These are phyloP conservation scores for Oxalis stricta DNA, from an alignment of 441 rosid genomes.

Conservation along the genomic window DNA sequence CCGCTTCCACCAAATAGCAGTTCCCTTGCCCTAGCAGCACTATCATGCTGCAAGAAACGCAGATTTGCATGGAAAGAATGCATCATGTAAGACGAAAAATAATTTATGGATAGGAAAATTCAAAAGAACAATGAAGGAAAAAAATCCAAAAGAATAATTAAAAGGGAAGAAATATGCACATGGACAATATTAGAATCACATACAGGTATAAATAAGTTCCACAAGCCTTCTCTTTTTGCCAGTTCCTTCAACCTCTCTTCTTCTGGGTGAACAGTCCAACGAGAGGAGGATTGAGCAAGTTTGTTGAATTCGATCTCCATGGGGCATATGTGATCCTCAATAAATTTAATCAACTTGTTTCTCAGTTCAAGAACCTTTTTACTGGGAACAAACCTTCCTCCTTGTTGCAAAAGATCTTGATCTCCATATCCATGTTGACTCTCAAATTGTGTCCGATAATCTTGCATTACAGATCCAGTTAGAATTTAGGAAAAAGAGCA, in stretches of 20 bases:
- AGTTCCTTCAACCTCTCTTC: constrained; percentile 80
- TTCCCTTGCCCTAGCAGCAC: constrained; percentile 76
- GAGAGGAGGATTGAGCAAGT: constrained; percentile 58
- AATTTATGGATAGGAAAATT: neutral
- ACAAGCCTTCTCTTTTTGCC: constrained; percentile 83
- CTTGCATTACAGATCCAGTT: constrained; percentile 18
- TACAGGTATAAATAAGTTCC: constrained; percentile 96
- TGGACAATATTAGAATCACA: constrained; percentile 7
- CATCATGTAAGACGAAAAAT: neutral
- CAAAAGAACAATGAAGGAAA: neutral
- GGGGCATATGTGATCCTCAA: constrained; percentile 86
- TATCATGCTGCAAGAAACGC: constrained; percentile 53
- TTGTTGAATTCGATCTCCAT: constrained; percentile 65
- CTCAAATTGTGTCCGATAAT: constrained; percentile 8
- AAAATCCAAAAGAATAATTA: neutral
- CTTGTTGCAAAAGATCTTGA: constrained; percentile 29
- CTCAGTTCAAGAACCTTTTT: constrained; percentile 55
- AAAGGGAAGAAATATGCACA: constrained; percentile 3
- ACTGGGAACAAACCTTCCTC: constrained; percentile 58
- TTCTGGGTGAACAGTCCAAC: constrained; percentile 90
- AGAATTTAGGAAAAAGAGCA: no score
- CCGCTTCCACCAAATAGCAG: constrained; percentile 31
- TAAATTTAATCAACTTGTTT: constrained; percentile 56
- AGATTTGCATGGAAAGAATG: constrained; percentile 3
- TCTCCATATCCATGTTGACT: constrained; percentile 13